phyloP scores from a whole-genome alignment of 148 eudicot species.

The Salicornia ramosissima region DNA sequence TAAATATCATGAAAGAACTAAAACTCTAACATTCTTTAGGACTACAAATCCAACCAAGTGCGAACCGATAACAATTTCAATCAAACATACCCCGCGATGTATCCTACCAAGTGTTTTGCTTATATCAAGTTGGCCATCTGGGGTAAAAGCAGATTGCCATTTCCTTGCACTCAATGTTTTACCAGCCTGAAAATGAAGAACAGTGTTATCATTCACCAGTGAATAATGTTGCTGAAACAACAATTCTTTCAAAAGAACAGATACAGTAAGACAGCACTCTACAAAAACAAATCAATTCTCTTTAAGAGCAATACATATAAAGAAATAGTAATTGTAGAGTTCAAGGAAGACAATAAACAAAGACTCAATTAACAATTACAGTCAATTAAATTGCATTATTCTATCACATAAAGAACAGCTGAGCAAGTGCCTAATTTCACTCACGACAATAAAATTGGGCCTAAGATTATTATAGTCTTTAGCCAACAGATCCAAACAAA shows the following conservation, averaged over 20 bases:
- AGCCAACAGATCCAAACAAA: constrained; percentile 6
- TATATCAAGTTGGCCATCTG: constrained; percentile 87
- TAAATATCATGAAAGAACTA: not conserved
- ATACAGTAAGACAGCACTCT: not conserved
- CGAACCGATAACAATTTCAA: not conserved
- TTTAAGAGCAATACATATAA: too few species aligned
- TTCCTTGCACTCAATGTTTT: constrained; percentile 81
- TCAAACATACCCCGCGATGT: constrained; percentile 76
- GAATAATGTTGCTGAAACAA: not conserved
- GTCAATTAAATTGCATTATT: not conserved
- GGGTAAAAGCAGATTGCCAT: constrained; percentile 83
- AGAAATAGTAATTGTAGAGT: too few species aligned
- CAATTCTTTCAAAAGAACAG: not conserved
- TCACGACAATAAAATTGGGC: too few species aligned
- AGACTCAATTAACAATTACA: too few species aligned
- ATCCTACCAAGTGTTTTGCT: constrained; percentile 82
- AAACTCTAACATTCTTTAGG: not conserved
- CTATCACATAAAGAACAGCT: too few species aligned
- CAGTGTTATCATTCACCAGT: not conserved
- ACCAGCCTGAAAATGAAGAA: constrained; percentile 52
- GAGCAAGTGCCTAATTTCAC: too few species aligned
- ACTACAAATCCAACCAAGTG: not conserved
- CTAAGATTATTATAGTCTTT: too few species aligned
- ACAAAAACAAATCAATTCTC: not conserved
- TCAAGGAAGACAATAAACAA: too few species aligned